These are phyloP conservation scores for Rubroboletus pulcherrimus DNA, from an alignment of 768 basidiomycete genomes.

Conservation along the genomic window DNA sequence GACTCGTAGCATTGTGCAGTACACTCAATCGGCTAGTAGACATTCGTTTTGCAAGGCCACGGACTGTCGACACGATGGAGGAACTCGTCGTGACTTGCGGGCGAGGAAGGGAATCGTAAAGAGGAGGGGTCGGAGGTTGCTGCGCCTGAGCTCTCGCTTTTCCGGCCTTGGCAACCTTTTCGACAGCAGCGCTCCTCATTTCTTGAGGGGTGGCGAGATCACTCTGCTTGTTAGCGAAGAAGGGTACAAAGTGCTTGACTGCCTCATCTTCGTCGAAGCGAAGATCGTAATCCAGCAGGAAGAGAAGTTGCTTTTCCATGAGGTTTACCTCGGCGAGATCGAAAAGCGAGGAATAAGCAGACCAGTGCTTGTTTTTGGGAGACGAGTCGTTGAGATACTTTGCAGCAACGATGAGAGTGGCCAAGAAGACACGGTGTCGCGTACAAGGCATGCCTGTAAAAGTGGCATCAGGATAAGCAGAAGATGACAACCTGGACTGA, in stretches of 20 bases:
- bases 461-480: slow-evolving; percentile 8
- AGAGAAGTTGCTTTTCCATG: slow-evolving; percentile 96
- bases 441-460: slow-evolving; percentile 76
- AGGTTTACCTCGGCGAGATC: slow-evolving; percentile 81
- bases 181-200: slow-evolving; percentile 51
- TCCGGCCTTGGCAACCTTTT: slow-evolving; percentile 50
- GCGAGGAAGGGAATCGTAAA: slow-evolving; percentile 32
- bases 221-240: slow-evolving; percentile 40
- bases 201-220: slow-evolving; percentile 32
- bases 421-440: slow-evolving; percentile 92
- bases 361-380: slow-evolving; percentile 95
- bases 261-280: slow-evolving; percentile 85
- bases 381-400: slow-evolving; percentile 98
- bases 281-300: slow-evolving; percentile 88
- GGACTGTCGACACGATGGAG: slow-evolving; percentile 51
- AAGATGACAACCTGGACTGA: slow-evolving; percentile 32
- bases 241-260: slow-evolving; percentile 64
- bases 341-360: slow-evolving; percentile 70
- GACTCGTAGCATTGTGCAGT: slow-evolving; percentile 14
- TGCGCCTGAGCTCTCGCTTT: slow-evolving; percentile 50
- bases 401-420: slow-evolving; percentile 90
- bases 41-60: slow-evolving; percentile 56
- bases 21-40: slow-evolving; percentile 40
- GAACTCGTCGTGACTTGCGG: slow-evolving; percentile 27
- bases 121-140: slow-evolving; percentile 41